phyloP scores from a whole-genome alignment of 73 alveolate species.

The Urostyla sp. region DNA sequence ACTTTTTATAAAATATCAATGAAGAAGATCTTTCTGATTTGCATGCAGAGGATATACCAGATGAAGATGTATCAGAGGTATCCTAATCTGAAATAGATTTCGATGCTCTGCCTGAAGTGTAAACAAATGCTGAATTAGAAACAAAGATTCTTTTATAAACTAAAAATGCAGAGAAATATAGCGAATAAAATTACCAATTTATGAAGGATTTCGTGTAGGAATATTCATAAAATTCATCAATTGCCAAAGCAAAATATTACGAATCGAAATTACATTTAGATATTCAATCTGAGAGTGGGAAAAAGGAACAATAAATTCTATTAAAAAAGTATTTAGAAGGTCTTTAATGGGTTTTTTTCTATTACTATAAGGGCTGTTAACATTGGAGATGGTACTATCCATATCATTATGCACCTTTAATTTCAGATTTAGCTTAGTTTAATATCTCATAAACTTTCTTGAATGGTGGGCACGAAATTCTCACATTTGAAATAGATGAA shows the following conservation, averaged over 20 bases:
- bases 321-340: conserved; percentile 91
- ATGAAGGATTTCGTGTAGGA: conserved; percentile 24
- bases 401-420: conserved; percentile 98
- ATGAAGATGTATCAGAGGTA: conserved; percentile 81
- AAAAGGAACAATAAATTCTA: conserved; percentile 58
- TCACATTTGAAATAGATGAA: conserved; percentile 55
- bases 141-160: neutral
- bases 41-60: conserved; percentile 69
- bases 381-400: conserved; percentile 99
- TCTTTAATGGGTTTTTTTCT: conserved; percentile 94
- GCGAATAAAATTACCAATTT: conserved; percentile 23
- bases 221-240: conserved; percentile 36
- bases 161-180: conserved; percentile 1
- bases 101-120: neutral
- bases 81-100: conserved; percentile 71
- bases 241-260: conserved; percentile 87
- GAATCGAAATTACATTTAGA: conserved; percentile 84
- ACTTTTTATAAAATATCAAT: conserved; percentile 22
- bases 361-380: conserved; percentile 92
- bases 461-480: conserved; percentile 49
- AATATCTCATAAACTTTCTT: conserved; percentile 67
- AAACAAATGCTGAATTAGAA: conserved; percentile 7
- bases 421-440: conserved; percentile 86
- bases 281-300: conserved; percentile 75
- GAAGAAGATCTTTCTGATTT: conserved; percentile 81